A percentile compares a stretch with the other conserved stretches of the same genome.
These are phyloP conservation scores for Yamadazyma paraphyllophila DNA, from an alignment of 805 yeast species.

Conservation along the genomic window DNA sequence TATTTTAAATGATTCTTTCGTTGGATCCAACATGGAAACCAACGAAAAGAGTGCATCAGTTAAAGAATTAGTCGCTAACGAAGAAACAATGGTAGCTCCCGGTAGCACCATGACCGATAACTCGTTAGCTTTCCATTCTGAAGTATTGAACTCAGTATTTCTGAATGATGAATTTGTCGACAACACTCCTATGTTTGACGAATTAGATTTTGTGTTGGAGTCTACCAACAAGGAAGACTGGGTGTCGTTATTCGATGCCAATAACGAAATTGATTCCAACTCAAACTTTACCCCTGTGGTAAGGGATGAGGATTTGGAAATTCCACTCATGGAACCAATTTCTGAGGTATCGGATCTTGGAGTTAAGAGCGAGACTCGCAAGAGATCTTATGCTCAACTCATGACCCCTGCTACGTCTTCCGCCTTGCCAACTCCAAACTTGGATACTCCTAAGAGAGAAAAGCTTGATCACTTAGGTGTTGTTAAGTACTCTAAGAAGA, in stretches of 20 bases:
- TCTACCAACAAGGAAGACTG: conserved; percentile 49
- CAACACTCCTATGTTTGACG: conserved; percentile 62
- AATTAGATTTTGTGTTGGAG: conserved; percentile 42
- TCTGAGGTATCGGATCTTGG: conserved; percentile 4
- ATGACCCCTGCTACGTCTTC: conserved; percentile 31
- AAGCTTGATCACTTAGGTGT: conserved; percentile 72
- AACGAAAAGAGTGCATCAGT: conserved; percentile 3
- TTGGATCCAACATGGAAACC: conserved; percentile 11
- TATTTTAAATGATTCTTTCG: conserved; percentile 17
- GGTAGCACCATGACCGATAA: conserved; percentile 21
- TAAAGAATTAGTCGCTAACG: conserved; percentile 4
- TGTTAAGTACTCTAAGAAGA: conserved; percentile 75
- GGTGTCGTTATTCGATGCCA: conserved; percentile 56
- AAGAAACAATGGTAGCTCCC: not conserved
- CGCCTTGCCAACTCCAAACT: conserved; percentile 32
- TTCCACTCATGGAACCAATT: conserved; percentile 15
- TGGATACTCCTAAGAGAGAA: conserved; percentile 19
- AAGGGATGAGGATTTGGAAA: conserved; percentile 16
- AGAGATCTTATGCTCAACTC: conserved; percentile 20
- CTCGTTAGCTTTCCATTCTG: conserved; percentile 53
- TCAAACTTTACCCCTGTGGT: conserved; percentile 10
- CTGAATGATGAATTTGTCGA: conserved; percentile 38
- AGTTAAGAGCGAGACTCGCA: conserved; percentile 1
- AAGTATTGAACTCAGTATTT: conserved; percentile 53
- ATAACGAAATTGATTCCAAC: conserved; percentile 16